phyloP scores from a whole-genome alignment of 139 green algal genomes.

The Monoraphidium neglectum region DNA sequence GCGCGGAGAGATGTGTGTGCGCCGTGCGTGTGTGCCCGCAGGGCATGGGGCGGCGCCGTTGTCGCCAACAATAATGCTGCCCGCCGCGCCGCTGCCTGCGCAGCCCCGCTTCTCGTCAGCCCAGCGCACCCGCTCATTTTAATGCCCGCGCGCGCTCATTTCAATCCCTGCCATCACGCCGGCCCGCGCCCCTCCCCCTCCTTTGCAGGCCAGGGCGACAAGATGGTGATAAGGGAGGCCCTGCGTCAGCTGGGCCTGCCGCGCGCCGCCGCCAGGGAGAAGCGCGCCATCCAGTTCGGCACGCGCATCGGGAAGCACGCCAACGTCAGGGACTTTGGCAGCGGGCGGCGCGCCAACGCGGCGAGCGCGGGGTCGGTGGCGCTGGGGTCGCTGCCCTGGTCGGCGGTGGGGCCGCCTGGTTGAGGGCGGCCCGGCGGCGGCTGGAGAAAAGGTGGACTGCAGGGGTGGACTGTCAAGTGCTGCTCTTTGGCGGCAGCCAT shows the following conservation, averaged over 20 bases:
- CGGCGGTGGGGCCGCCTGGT: conserved; percentile 68
- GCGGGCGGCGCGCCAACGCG: conserved; percentile 81
- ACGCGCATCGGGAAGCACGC: conserved; percentile 77
- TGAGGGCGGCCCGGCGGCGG: conserved; percentile 77
- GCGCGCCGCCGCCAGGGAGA: conserved; percentile 64
- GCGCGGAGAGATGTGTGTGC: not conserved
- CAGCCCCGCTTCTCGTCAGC: no score
- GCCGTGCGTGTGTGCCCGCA: not conserved
- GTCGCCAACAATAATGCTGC: no score
- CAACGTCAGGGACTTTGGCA: conserved; percentile 87
- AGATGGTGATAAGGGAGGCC: conserved; percentile 76
- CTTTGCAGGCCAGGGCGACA: conserved; percentile 76
- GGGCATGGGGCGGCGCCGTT: conserved; percentile 8
- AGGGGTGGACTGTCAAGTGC: no score
- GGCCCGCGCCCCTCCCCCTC: not conserved
- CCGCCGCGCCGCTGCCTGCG: no score
- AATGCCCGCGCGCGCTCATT: no score
- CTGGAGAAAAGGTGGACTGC: not conserved
- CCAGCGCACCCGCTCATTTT: no score
- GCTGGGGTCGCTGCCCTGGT: conserved; percentile 4
- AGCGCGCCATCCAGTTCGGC: conserved; percentile 96
- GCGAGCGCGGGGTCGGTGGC: conserved; percentile 50
- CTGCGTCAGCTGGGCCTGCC: conserved; percentile 68
- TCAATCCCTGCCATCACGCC: no score
- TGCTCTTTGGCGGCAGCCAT: no score